Conservation (phyloP, 176 grass and related monocot genomes). For the Oryza brachyantha region DNA sequence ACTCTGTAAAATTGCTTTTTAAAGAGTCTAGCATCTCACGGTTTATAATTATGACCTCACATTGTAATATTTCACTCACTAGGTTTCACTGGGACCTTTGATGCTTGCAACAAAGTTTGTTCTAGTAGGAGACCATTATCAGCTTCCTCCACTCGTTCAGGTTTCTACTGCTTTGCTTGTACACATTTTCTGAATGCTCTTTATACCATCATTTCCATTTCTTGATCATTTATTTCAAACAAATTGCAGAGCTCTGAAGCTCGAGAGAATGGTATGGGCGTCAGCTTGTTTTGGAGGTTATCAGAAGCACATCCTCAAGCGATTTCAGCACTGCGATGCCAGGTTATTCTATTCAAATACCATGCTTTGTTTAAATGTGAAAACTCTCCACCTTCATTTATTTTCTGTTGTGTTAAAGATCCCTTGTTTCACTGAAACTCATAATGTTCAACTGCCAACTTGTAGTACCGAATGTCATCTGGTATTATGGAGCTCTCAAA, state of each 20-base stretch:
- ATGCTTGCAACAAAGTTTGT: constrained; percentile 95
- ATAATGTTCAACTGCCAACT: constrained; percentile 17
- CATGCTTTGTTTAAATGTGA: neutral
- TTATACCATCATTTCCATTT: constrained; percentile 5
- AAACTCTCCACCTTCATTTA: constrained; percentile 2
- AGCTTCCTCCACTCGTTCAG: constrained; percentile 96
- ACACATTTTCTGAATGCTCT: neutral
- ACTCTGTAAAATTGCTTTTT: constrained; percentile 16
- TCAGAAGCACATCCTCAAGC: constrained; percentile 95
- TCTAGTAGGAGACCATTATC: constrained; percentile 96
- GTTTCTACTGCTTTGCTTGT: constrained; percentile 33
- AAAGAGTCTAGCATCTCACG: constrained; percentile 1
- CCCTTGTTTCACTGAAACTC: constrained; percentile 26
- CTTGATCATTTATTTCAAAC: constrained; percentile 17
- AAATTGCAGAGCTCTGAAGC: constrained; percentile 77
- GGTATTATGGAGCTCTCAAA: constrained; percentile 97
- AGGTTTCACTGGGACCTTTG: constrained; percentile 94
- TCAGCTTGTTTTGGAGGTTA: constrained; percentile 97
- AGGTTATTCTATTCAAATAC: constrained; percentile 47
- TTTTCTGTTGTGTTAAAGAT: constrained; percentile 28
- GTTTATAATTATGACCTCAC: neutral
- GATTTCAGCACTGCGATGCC: constrained; percentile 87
- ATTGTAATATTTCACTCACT: constrained; percentile 22
- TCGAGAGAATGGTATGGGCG: constrained; percentile 82
- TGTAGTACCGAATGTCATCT: constrained; percentile 95